Conservation (phyloP, 345 rosid species). For the Firmiana major region DNA sequence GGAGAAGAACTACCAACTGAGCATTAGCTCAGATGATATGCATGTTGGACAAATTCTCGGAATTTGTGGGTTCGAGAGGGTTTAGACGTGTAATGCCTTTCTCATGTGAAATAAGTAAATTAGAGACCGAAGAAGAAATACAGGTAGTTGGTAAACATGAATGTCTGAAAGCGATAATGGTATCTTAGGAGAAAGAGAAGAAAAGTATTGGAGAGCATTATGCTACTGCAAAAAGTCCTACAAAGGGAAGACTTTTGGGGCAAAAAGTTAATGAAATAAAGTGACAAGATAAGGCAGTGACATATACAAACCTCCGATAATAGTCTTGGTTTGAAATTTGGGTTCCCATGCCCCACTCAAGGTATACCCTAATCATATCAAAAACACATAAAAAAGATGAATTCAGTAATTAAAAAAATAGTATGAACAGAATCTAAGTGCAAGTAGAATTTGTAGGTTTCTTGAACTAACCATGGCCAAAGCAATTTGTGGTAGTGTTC, state of each 20-base stretch:
- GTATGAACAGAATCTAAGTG: neutral
- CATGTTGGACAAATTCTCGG: too few species aligned
- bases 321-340: constrained; percentile 34
- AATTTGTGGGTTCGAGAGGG: too few species aligned
- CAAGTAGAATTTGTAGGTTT: neutral
- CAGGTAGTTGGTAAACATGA: neutral
- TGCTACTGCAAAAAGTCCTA: neutral
- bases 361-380: constrained; percentile 34
- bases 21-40: too few species aligned
- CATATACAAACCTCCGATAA: constrained; percentile 36
- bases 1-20: too few species aligned
- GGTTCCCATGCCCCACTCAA: constrained; percentile 49
- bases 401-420: neutral
- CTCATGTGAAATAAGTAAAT: too few species aligned
- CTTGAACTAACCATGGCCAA: constrained; percentile 41
- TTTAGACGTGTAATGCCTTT: too few species aligned
- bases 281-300: neutral
- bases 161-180: neutral
- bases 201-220: neutral
- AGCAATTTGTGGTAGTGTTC: constrained; percentile 52
- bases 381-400: neutral
- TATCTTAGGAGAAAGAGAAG: neutral
- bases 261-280: too few species aligned
- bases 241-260: constrained; percentile 7
- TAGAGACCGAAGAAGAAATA: neutral